A percentile compares a stretch with the other conserved stretches of the same genome.
Evolutionary conservation across 257 asterid genomes (phyloP).

Genomic region (Ballota nigra): DNA sequence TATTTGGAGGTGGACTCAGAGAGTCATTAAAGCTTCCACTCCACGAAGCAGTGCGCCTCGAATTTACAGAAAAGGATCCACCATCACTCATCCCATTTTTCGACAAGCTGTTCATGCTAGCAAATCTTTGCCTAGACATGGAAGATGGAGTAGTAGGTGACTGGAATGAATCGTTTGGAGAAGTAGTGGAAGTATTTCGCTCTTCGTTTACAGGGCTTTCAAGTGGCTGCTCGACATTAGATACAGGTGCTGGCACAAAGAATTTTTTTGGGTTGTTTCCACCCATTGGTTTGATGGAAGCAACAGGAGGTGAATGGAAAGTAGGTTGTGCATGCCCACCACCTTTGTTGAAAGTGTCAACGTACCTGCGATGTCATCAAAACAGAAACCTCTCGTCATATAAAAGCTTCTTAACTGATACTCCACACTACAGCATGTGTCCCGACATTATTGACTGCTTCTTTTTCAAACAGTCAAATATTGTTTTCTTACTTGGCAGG

Average conservation of each 20-base stretch:
- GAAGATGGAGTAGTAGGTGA: constrained; percentile 35
- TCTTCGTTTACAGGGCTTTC: constrained; percentile 26
- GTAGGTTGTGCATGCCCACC: constrained; percentile 58
- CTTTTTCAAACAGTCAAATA: neutral
- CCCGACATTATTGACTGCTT: neutral
- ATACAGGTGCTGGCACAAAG: constrained; percentile 66
- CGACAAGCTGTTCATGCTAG: constrained; percentile 71
- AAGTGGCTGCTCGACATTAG: constrained; percentile 43
- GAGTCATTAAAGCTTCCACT: constrained; percentile 65
- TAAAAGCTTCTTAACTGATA: neutral
- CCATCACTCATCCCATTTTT: constrained; percentile 27
- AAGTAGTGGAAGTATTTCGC: constrained; percentile 33
- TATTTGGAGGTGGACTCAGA: constrained; percentile 34
- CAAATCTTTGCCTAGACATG: constrained; percentile 53
- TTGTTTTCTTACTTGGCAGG: neutral
- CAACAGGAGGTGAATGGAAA: constrained; percentile 62
- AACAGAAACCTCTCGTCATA: constrained; percentile 9
- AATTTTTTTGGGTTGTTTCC: constrained; percentile 53
- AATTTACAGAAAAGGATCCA: constrained; percentile 35
- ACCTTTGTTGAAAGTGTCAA: constrained; percentile 59
- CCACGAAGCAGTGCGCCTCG: constrained; percentile 92
- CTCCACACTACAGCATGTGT: neutral
- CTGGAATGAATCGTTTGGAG: constrained; percentile 37
- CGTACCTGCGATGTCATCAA: constrained; percentile 31
- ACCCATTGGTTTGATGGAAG: constrained; percentile 55